Evolutionary conservation across 768 basidiomycete species (phyloP).

Genomic region (Tylopilus balloui): DNA sequence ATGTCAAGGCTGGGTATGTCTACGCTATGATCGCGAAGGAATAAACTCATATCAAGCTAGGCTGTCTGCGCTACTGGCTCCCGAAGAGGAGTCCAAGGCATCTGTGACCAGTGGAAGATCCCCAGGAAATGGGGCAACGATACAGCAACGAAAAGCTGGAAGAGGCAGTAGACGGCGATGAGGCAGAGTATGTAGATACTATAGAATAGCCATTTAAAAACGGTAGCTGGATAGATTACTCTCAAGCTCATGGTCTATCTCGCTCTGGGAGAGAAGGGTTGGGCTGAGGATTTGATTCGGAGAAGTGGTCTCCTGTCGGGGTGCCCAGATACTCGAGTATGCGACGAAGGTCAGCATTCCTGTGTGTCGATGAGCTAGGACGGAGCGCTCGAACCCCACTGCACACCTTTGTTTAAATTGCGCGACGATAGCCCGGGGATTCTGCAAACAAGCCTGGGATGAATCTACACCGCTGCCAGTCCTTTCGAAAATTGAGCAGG

Average conservation of each 20-base stretch:
- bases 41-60: conserved; percentile 26
- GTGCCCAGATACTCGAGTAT: conserved; percentile 50
- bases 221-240: background rate
- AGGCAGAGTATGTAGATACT: conserved; percentile 4
- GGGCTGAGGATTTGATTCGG: conserved; percentile 9
- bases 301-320: conserved; percentile 1
- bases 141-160: conserved; percentile 34
- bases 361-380: conserved; percentile 23
- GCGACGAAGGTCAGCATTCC: conserved; percentile 51
- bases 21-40: conserved; percentile 4
- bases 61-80: conserved; percentile 41
- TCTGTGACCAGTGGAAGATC: conserved; percentile 18
- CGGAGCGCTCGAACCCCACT: background rate
- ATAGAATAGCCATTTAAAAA: conserved; percentile 2
- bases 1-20: conserved; percentile 53
- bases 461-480: conserved; percentile 20
- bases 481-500: conserved; percentile 5
- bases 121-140: conserved; percentile 17
- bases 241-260: background rate
- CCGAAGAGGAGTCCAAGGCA: conserved; percentile 36
- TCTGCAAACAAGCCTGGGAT: conserved; percentile 28
- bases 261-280: conserved; percentile 7
- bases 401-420: conserved; percentile 67
- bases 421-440: conserved; percentile 48
- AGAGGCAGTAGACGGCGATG: conserved; percentile 34